Conservation (phyloP, 106 monocot species). For the Narthecium ossifragum region DNA sequence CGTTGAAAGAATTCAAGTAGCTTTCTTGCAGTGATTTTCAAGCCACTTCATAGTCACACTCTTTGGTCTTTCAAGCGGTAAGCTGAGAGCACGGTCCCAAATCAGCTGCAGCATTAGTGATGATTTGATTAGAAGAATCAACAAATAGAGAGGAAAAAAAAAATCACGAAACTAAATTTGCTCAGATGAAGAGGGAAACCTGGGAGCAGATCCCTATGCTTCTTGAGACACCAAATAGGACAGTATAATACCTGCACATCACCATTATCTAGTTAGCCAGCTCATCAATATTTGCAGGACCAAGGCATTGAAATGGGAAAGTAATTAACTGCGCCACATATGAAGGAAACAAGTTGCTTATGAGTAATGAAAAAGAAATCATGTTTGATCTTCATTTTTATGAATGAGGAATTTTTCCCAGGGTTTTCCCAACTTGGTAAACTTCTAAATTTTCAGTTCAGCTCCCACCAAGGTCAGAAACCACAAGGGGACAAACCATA, state of each 20-base stretch:
- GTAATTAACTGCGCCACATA: no score
- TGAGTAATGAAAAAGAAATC: no score
- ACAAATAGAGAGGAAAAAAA: neutral
- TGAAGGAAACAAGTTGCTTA: no score
- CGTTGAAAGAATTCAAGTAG: constrained; percentile 19
- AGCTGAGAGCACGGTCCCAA: constrained; percentile 94
- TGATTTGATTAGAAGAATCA: neutral
- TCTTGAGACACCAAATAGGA: constrained; percentile 91
- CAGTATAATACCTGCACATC: constrained; percentile 84
- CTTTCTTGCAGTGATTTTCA: constrained; percentile 70
- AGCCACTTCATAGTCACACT: constrained; percentile 98
- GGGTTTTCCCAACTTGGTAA: no score
- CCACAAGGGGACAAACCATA: neutral
- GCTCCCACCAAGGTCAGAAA: no score
- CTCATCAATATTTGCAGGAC: no score
- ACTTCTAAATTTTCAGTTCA: no score
- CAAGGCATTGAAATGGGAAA: no score
- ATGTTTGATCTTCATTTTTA: neutral
- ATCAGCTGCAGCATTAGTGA: constrained; percentile 47
- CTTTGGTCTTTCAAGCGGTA: constrained; percentile 96
- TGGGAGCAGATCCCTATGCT: constrained; percentile 93
- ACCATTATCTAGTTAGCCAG: no score
- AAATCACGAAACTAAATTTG: no score
- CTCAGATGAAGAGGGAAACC: constrained; percentile 20
- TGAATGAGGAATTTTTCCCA: no score